A percentile compares a stretch with the other conserved stretches of the same genome.
phyloP scores from a whole-genome alignment of 1,139 yeast species.

The Suhomyces bolitotheri region DNA sequence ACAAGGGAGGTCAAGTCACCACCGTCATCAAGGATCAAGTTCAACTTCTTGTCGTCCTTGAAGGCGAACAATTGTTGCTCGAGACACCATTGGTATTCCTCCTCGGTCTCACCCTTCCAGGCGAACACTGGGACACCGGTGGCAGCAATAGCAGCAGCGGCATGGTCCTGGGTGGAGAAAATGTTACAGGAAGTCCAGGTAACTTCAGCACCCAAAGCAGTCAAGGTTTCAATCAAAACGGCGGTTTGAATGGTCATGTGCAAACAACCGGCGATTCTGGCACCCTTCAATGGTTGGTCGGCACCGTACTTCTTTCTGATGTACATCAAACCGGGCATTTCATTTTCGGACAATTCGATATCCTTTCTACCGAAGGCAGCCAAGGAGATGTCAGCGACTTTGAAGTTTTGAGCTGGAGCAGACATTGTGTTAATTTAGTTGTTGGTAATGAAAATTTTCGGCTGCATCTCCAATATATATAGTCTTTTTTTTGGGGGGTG shows the following conservation, averaged over 20 bases:
- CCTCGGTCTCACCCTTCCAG: slow-evolving; percentile 99
- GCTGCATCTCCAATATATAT: not conserved
- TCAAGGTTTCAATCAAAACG: slow-evolving; percentile 95
- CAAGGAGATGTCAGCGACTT: slow-evolving; percentile 97
- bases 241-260: slow-evolving; percentile 99
- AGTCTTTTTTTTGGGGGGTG: not conserved
- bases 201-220: slow-evolving; percentile 98
- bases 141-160: slow-evolving; percentile 99
- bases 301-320: slow-evolving; percentile 92
- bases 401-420: slow-evolving; percentile 55
- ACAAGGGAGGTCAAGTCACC: slow-evolving; percentile 98
- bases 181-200: slow-evolving; percentile 99
- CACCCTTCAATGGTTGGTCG: slow-evolving; percentile 96
- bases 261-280: slow-evolving; percentile 98
- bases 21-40: slow-evolving; percentile 99
- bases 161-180: slow-evolving; percentile 99
- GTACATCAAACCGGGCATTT: slow-evolving; percentile 99
- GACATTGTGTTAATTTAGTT: slow-evolving; percentile 12
- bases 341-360: slow-evolving; percentile 98
- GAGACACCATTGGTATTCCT: slow-evolving; percentile 99
- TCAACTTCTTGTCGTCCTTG: slow-evolving; percentile 94
- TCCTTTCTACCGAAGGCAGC: slow-evolving; percentile 99
- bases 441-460: slow-evolving; percentile 5
- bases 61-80: slow-evolving; percentile 98
- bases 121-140: slow-evolving; percentile 99